Evolutionary conservation across 2,329 filamentous ascomycete species (phyloP), one percentile per base, ranked within the genome.

Genomic region (Cladosporium sp.): DNA sequence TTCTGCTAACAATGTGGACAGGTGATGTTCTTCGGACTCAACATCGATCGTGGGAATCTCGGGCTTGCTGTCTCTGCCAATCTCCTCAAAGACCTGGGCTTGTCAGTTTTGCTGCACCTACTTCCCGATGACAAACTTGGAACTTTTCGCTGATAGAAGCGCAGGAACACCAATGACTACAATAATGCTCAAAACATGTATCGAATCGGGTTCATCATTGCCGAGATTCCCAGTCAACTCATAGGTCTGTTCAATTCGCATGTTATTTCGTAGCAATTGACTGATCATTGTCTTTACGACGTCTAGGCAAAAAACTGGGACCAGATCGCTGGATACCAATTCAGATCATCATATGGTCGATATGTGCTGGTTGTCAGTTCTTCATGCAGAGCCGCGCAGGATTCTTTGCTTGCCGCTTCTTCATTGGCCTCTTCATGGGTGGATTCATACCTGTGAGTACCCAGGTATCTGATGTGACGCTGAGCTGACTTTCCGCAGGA

Each of bases 131-230:
- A 17, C 20, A 15, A 15, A 9, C 2, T 19, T 2, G 5, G 22
- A 8, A 8, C 5, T 8, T 1, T 28, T 15, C 12, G 14, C 42
- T 45, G 9, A 45, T 45, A 3, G 7, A 6, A 28, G 15, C 1
- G 7, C 42, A 45, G 42, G 25, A 78, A 69, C 0, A 78, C 74
- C 9, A 76, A 82, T 67, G 80, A 84, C 60, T 84, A 83, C 66
- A 74, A 74, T 51, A 70, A 63, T 52, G 68, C 59, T 6, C 60
- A 67, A 20, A 76, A 74, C 0, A 76, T 89, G 9, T 95, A 95
- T 78, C 93, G 89, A 74, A 81, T 84, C 25, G 91, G 90, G 73
- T 96, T 96, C 75, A 90, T 96, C 14, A 65, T 70, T 51, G 71
- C 72, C 4, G 72, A 74, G 58, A 42, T 74, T 19, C 72, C 73